A percentile compares a stretch with the other conserved stretches of the same genome.
Evolutionary conservation across 345 rosid genomes (phyloP).

Genomic region (Aquilaria yunnanensis): DNA sequence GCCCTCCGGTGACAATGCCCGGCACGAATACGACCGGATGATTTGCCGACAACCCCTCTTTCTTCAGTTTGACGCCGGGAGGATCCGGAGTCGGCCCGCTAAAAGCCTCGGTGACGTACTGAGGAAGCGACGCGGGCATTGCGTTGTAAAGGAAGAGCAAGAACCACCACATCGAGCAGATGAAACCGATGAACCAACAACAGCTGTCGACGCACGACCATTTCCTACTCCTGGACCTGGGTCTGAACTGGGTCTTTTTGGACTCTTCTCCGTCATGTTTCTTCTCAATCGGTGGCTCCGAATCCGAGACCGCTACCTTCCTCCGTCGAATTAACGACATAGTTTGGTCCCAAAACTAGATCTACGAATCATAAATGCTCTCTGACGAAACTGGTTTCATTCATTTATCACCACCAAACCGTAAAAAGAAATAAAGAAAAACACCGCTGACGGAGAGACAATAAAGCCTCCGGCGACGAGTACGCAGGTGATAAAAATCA

Average conservation of each 20-base stretch:
- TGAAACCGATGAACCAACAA: constrained; percentile 59
- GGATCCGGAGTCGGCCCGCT: constrained; percentile 61
- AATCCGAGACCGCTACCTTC: constrained; percentile 15
- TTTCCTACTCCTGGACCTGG: constrained; percentile 6
- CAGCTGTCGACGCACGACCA: constrained; percentile 57
- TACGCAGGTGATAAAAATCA: constrained; percentile 4
- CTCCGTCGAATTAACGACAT: constrained; percentile 38
- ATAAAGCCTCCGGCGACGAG: constrained; percentile 4
- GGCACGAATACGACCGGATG: constrained; percentile 76
- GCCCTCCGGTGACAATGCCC: constrained; percentile 69
- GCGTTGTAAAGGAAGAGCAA: constrained; percentile 49
- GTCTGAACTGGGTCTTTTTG: neutral
- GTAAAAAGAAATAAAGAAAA: neutral
- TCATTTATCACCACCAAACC: neutral
- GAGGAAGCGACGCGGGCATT: constrained; percentile 63
- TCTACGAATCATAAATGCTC: constrained; percentile 1
- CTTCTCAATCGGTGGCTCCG: constrained; percentile 4
- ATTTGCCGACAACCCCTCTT: constrained; percentile 49
- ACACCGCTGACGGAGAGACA: neutral
- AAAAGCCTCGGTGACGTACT: constrained; percentile 63
- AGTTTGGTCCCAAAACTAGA: neutral
- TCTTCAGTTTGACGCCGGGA: constrained; percentile 53
- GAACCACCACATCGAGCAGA: constrained; percentile 59
- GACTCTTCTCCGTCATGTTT: constrained; percentile 11
- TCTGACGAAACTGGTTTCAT: neutral